These are phyloP conservation scores for Ilex aquifolium DNA, from an alignment of 257 asterid species.

Conservation along the genomic window DNA sequence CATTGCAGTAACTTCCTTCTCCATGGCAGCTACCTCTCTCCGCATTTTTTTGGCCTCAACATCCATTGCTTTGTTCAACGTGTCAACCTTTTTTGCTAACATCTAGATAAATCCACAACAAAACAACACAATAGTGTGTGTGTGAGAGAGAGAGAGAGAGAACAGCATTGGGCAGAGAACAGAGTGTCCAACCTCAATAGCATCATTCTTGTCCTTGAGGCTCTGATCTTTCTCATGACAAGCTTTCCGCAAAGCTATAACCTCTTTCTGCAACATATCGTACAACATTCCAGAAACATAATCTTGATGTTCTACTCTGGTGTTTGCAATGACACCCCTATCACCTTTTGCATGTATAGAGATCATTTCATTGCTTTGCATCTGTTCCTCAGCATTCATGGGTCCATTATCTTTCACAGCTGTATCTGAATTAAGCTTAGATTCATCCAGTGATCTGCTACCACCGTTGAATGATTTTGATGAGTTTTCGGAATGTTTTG, in stretches of 20 bases:
- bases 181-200: slow-evolving; percentile 59
- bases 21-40: slow-evolving; percentile 81
- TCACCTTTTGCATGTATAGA: slow-evolving; percentile 39
- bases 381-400: slow-evolving; percentile 21
- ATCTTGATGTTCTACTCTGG: slow-evolving; percentile 46
- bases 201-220: slow-evolving; percentile 81
- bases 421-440: slow-evolving; percentile 17
- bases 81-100: not conserved
- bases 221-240: slow-evolving; percentile 76
- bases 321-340: slow-evolving; percentile 32
- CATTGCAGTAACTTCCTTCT: slow-evolving; percentile 66
- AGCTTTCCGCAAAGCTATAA: slow-evolving; percentile 58
- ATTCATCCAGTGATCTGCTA: slow-evolving; percentile 32
- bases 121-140: slow-evolving; percentile 4
- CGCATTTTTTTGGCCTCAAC: slow-evolving; percentile 80
- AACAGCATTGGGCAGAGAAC: not conserved
- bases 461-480: slow-evolving; percentile 36
- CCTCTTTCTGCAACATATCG: slow-evolving; percentile 93
- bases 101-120: not conserved
- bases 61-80: not conserved
- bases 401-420: slow-evolving; percentile 27
- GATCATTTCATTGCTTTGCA: slow-evolving; percentile 30
- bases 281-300: slow-evolving; percentile 69
- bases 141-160: slow-evolving; percentile 3
- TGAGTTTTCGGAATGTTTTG: slow-evolving; percentile 38